Evolutionary conservation across 2,329 filamentous ascomycete species (phyloP).

Genomic region (Cordyceps fumosorosea): DNA sequence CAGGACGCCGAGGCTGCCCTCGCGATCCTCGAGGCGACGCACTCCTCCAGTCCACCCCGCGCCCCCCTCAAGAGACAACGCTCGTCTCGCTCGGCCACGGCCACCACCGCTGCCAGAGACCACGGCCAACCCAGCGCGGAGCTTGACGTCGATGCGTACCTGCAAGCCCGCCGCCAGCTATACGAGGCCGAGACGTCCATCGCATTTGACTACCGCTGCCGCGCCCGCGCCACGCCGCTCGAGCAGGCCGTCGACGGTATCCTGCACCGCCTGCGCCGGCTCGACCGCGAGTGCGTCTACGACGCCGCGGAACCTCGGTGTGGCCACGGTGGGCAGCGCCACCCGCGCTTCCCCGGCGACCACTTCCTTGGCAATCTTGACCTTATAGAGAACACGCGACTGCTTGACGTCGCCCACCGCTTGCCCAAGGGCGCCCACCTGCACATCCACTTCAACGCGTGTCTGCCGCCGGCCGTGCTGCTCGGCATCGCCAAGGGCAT

Average conservation of each 20-base stretch:
- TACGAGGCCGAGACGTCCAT: background rate
- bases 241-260: constrained; percentile 35
- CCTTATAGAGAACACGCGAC: constrained; percentile 46
- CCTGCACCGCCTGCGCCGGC: constrained; percentile 29
- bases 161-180: background rate
- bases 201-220: constrained; percentile 34
- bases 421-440: constrained; percentile 69
- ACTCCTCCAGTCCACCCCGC: background rate
- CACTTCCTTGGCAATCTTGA: constrained; percentile 52
- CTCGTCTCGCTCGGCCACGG: background rate
- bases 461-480: constrained; percentile 54
- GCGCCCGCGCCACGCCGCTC: constrained; percentile 22
- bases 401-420: constrained; percentile 49
- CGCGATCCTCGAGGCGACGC: background rate
- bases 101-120: background rate
- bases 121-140: background rate
- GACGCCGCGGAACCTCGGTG: constrained; percentile 21
- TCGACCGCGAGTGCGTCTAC: constrained; percentile 34
- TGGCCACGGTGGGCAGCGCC: constrained; percentile 38
- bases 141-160: background rate
- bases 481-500: constrained; percentile 49
- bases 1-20: background rate
- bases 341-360: constrained; percentile 42
- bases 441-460: constrained; percentile 75
- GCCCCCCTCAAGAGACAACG: constrained; percentile 7